Percentiles rank a stretch among this genome's conserved stretches.
phyloP scores from a whole-genome alignment of 2,329 filamentous ascomycete genomes.

The Talaromyces sp. region DNA sequence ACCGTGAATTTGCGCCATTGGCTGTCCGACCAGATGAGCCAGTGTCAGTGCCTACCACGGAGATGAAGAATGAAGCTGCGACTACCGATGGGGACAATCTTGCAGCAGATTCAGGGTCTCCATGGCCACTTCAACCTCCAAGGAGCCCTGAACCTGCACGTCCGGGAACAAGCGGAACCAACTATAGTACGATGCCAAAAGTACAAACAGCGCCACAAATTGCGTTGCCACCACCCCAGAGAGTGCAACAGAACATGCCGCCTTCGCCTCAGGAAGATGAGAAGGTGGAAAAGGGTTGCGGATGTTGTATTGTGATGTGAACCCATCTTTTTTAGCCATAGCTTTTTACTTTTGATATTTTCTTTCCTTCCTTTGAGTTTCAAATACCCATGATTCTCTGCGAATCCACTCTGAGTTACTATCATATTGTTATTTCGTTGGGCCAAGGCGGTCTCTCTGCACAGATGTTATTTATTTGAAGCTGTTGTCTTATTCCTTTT shows the following conservation, averaged over 20 bases:
- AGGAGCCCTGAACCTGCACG: slow-evolving; percentile 34
- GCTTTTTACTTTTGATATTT: neutral
- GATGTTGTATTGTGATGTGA: slow-evolving; percentile 75
- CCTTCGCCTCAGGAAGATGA: slow-evolving; percentile 54
- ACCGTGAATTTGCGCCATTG: slow-evolving; percentile 80
- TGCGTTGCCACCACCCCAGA: slow-evolving; percentile 35
- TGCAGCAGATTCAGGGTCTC: slow-evolving; percentile 1
- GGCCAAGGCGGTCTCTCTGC: slow-evolving; percentile 7
- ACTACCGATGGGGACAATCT: slow-evolving; percentile 3
- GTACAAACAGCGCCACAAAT: slow-evolving; percentile 39
- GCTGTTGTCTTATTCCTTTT: slow-evolving; percentile 15
- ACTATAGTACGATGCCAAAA: slow-evolving; percentile 51
- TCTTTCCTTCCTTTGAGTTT: slow-evolving; percentile 5
- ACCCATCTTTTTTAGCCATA: slow-evolving; percentile 19
- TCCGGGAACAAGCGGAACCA: slow-evolving; percentile 45
- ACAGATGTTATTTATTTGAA: neutral
- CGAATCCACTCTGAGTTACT: slow-evolving; percentile 9
- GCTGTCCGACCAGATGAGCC: slow-evolving; percentile 46
- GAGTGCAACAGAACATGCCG: slow-evolving; percentile 41
- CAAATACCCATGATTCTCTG: slow-evolving; percentile 14
- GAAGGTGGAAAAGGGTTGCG: slow-evolving; percentile 60
- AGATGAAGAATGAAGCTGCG: slow-evolving; percentile 19
- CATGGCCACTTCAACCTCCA: slow-evolving; percentile 30
- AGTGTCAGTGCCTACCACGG: slow-evolving; percentile 23
- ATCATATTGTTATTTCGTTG: neutral